Conservation (phyloP, 495 filamentous ascomycete species). For the Tetracladium setigerum region DNA sequence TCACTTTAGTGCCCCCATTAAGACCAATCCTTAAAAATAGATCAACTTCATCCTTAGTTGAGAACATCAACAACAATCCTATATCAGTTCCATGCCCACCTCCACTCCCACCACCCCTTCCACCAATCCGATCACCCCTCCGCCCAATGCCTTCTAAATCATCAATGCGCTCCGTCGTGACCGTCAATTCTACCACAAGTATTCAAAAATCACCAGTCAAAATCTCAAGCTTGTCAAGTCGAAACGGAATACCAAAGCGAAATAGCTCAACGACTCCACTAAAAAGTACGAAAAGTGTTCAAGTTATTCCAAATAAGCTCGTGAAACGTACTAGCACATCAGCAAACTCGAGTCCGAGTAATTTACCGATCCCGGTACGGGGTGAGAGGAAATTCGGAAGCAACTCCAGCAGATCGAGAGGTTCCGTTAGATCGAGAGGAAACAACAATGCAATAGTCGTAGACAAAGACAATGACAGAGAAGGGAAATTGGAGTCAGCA, state of each 20-base stretch:
- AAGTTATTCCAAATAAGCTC: slow-evolving; percentile 18
- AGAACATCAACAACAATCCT: slow-evolving; percentile 2
- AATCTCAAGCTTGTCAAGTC: slow-evolving; percentile 1
- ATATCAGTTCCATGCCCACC: not conserved
- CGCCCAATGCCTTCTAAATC: slow-evolving; percentile 12
- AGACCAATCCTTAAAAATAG: slow-evolving; percentile 18
- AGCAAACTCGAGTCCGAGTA: not conserved
- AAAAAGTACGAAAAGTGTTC: slow-evolving; percentile 8
- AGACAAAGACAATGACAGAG: no score
- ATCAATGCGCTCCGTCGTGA: slow-evolving; percentile 2
- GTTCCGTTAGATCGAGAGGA: not conserved
- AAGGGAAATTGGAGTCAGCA: slow-evolving; percentile 4
- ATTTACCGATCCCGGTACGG: not conserved
- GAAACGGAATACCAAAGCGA: slow-evolving; percentile 11
- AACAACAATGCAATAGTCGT: not conserved
- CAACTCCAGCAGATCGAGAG: slow-evolving; percentile 6
- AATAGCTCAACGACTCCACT: slow-evolving; percentile 8
- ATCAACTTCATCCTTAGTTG: slow-evolving; percentile 13
- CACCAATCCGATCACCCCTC: slow-evolving; percentile 14
- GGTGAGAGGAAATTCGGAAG: slow-evolving; percentile 13
- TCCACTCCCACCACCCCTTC: slow-evolving; percentile 15
- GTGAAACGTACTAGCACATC: slow-evolving; percentile 5
- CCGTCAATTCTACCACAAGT: slow-evolving; percentile 1
- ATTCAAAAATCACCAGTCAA: slow-evolving; percentile 9
- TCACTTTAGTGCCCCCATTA: not conserved